Evolutionary conservation across 1,284 basidiomycete genomes (phyloP).

Genomic region (Peniophora sp.): DNA sequence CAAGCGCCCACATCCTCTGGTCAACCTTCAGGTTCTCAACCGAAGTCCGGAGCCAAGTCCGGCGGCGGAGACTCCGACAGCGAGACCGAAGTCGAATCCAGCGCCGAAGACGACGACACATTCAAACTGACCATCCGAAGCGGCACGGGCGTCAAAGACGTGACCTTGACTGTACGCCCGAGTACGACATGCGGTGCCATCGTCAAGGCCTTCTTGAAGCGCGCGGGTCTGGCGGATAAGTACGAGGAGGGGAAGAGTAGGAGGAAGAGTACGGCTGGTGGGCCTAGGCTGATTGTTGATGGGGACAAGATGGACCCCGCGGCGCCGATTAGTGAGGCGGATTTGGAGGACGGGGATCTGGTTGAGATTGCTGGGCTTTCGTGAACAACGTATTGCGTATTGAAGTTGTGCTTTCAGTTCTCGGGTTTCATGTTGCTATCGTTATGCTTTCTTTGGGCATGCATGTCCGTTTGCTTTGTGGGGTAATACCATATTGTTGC

Average conservation of each 20-base stretch:
- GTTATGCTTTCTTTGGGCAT: neutral
- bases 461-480: too few species aligned
- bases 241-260: slow-evolving; percentile 30
- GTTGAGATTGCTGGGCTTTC: slow-evolving; percentile 41
- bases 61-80: slow-evolving; percentile 14
- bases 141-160: slow-evolving; percentile 35
- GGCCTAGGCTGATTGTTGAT: slow-evolving; percentile 53
- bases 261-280: slow-evolving; percentile 20
- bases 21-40: slow-evolving; percentile 12
- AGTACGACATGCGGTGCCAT: slow-evolving; percentile 69
- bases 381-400: neutral
- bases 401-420: neutral
- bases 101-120: slow-evolving; percentile 30
- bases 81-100: slow-evolving; percentile 16
- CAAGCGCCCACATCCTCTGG: slow-evolving; percentile 17
- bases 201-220: slow-evolving; percentile 62
- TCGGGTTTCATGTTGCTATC: neutral
- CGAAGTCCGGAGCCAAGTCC: slow-evolving; percentile 11
- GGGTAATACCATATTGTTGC: too few species aligned
- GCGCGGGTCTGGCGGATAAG: slow-evolving; percentile 45
- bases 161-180: slow-evolving; percentile 59
- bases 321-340: slow-evolving; percentile 51
- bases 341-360: slow-evolving; percentile 70
- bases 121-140: slow-evolving; percentile 63
- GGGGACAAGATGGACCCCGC: slow-evolving; percentile 57